Conservation (phyloP, 345 rosid genomes). For the Arabidopsis suecica region DNA sequence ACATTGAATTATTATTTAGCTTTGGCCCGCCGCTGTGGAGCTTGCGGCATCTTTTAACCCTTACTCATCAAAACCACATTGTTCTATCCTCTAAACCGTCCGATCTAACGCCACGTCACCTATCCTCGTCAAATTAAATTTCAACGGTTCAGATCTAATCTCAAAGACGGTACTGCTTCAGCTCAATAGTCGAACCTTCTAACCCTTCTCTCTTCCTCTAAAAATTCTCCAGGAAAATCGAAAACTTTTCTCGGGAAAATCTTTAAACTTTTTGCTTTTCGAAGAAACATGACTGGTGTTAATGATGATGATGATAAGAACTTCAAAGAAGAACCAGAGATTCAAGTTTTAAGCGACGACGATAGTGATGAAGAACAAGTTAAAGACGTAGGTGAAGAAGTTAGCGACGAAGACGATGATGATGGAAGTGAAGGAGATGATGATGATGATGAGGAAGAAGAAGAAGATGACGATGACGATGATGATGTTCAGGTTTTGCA, state of each 20-base stretch:
- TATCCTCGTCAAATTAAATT: conserved; percentile 50
- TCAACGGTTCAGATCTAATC: conserved; percentile 66
- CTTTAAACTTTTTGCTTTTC: neutral
- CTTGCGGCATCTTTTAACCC: conserved; percentile 28
- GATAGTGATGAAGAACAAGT: conserved; percentile 47
- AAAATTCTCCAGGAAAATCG: conserved; percentile 31
- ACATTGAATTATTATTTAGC: neutral
- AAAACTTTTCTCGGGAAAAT: conserved; percentile 29
- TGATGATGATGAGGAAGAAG: conserved; percentile 31
- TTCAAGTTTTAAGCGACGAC: conserved; percentile 44
- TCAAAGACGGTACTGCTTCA: conserved; percentile 60
- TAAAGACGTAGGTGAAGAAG: conserved; percentile 52
- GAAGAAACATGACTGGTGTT: conserved; percentile 52
- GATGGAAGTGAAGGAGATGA: conserved; percentile 55
- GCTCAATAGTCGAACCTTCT: conserved; percentile 54
- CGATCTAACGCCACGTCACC: conserved; percentile 58
- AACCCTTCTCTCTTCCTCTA: conserved; percentile 30
- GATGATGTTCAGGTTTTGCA: conserved; percentile 65
- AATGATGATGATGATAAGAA: conserved; percentile 50
- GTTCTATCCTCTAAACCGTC: conserved; percentile 50
- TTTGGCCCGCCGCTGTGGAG: conserved; percentile 34
- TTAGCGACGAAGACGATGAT: conserved; percentile 51
- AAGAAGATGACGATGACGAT: conserved; percentile 51
- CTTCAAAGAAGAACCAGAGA: conserved; percentile 48
- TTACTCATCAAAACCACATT: conserved; percentile 46